phyloP scores from a whole-genome alignment of 2,329 filamentous ascomycete species.

The Ambrosiella beaveri region DNA sequence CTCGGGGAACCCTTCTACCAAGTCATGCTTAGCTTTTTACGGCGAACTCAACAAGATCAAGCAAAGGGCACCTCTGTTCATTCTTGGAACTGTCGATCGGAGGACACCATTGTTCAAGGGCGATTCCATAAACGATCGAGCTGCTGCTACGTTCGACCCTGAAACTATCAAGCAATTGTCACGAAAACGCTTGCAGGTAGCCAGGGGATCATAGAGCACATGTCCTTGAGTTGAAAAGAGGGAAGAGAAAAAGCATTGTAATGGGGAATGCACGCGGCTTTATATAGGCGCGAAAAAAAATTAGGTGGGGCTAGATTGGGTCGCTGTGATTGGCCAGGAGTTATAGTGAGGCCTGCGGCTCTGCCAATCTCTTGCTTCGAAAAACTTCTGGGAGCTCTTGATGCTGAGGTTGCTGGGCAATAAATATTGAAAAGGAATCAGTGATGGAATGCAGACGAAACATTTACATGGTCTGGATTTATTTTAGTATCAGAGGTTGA shows the following conservation, averaged over 20 bases:
- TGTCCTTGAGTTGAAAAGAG: constrained; percentile 43
- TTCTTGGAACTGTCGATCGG: constrained; percentile 93
- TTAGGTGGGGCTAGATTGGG: not conserved
- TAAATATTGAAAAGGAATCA: not conserved
- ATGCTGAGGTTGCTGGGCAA: not conserved
- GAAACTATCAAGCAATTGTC: constrained; percentile 5
- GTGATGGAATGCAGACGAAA: not conserved
- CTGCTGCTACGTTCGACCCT: constrained; percentile 61
- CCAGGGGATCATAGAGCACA: constrained; percentile 72
- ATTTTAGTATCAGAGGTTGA: not conserved
- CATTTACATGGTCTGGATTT: not conserved
- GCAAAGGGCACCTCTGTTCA: not conserved
- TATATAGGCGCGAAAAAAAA: constrained; percentile 4
- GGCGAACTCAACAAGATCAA: constrained; percentile 5
- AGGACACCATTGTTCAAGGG: constrained; percentile 57
- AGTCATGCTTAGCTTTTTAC: constrained; percentile 5
- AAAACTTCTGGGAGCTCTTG: too few relatives aligned
- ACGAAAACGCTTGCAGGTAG: constrained; percentile 20
- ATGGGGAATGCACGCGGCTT: constrained; percentile 1
- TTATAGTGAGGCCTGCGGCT: constrained; percentile 6
- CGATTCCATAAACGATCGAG: constrained; percentile 76
- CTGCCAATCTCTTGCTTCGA: not conserved
- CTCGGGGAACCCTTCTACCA: constrained; percentile 20
- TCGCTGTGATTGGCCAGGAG: not conserved
- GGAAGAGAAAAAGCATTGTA: constrained; percentile 20